These are phyloP conservation scores for Quercus dentata DNA, from an alignment of 306 rosid genomes.

Conservation along the genomic window DNA sequence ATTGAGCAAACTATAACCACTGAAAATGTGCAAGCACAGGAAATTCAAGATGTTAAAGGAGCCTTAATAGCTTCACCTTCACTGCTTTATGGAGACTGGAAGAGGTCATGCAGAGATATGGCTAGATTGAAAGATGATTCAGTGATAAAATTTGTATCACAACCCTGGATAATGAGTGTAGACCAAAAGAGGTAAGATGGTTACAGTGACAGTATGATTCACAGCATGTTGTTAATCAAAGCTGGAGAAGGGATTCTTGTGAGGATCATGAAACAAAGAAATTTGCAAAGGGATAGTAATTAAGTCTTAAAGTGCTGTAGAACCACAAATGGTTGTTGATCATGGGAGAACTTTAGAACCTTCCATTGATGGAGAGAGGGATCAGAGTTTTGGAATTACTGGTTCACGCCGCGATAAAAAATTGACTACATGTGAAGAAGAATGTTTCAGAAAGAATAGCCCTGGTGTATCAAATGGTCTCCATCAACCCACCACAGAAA, in stretches of 20 bases:
- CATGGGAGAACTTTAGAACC: conserved; percentile 3
- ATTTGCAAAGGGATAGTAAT: conserved; percentile 7
- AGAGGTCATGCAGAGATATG: conserved; percentile 19
- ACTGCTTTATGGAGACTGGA: conserved; percentile 21
- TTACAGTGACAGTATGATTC: neutral
- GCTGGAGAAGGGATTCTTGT: conserved; percentile 11
- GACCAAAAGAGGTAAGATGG: too few relatives aligned
- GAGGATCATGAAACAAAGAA: conserved; percentile 11
- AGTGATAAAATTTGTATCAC: too few relatives aligned
- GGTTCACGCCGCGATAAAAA: neutral
- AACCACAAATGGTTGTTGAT: conserved; percentile 18
- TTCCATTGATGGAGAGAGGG: neutral
- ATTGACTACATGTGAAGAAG: neutral
- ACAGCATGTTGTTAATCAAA: conserved; percentile 6
- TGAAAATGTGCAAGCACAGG: conserved; percentile 7
- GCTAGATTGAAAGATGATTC: conserved; percentile 6
- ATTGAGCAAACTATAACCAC: neutral
- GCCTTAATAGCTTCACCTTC: conserved; percentile 4
- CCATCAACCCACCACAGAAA: conserved; percentile 19
- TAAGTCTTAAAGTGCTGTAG: neutral
- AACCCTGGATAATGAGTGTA: too few relatives aligned
- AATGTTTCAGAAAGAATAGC: conserved; percentile 15
- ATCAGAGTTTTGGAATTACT: conserved; percentile 15
- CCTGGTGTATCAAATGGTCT: conserved; percentile 8
- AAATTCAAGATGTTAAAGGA: conserved; percentile 1